A percentile compares a stretch with the other conserved stretches of the same genome.
Conservation (phyloP, 1,284 basidiomycete species). For the Phellopilus nigrolimitatus region DNA sequence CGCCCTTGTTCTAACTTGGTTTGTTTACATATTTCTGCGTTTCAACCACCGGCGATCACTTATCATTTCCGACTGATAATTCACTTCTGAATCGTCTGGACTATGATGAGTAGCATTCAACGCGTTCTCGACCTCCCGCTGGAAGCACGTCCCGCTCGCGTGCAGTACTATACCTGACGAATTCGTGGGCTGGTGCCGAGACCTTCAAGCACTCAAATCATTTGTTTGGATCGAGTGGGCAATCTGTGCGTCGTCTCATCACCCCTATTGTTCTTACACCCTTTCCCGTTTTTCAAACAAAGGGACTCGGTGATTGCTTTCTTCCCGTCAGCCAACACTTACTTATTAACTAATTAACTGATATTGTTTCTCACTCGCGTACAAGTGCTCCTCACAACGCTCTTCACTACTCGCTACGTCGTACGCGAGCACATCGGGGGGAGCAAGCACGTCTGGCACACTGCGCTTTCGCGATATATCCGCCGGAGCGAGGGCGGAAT, state of each 20-base stretch:
- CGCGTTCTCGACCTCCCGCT: conserved; percentile 54
- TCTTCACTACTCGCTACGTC: conserved; percentile 40
- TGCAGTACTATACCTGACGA: conserved; percentile 48
- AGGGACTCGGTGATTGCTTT: too few species aligned
- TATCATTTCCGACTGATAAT: background rate
- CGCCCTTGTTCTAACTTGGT: too few species aligned
- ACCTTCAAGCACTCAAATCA: conserved; percentile 49
- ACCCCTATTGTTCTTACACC: background rate
- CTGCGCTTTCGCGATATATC: conserved; percentile 44
- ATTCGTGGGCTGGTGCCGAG: conserved; percentile 51
- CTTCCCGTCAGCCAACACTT: background rate
- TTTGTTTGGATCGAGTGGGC: conserved; percentile 57
- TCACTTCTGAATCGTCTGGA: too few species aligned
- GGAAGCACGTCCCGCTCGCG: conserved; percentile 42
- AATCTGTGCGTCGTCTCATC: conserved; percentile 35
- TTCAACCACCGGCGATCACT: background rate
- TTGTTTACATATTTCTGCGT: background rate
- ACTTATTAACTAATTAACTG: background rate
- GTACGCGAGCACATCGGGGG: conserved; percentile 40
- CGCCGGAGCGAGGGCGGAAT: conserved; percentile 5
- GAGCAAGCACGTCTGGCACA: conserved; percentile 46
- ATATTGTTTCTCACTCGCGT: too few species aligned
- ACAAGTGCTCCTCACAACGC: conserved; percentile 43
- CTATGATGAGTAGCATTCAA: conserved; percentile 41
- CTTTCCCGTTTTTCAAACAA: conserved; percentile 2